Evolutionary conservation across 768 basidiomycete species (phyloP).

Genomic region (Pulveroboletus sp.): DNA sequence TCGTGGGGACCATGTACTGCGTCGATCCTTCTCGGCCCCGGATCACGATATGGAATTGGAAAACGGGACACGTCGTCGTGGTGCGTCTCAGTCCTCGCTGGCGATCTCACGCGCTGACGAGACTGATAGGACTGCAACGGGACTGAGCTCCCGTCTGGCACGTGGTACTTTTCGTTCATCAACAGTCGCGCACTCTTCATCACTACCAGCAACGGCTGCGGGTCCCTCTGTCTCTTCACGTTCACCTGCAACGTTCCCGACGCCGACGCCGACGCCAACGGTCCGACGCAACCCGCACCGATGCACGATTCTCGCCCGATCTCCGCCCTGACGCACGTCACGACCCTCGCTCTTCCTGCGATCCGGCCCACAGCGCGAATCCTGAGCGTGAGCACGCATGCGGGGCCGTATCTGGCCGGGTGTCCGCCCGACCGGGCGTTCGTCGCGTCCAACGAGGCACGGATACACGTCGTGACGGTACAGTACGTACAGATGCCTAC

Average conservation of each 20-base stretch:
- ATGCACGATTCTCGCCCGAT: too few relatives aligned
- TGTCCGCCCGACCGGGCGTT: slow-evolving; percentile 25
- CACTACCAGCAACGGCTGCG: slow-evolving; percentile 31
- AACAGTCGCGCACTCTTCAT: slow-evolving; percentile 41
- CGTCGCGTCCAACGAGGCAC: slow-evolving; percentile 22
- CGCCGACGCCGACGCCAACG: not conserved
- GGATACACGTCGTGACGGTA: slow-evolving; percentile 22
- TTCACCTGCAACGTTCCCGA: slow-evolving; percentile 26
- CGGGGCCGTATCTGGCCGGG: slow-evolving; percentile 31
- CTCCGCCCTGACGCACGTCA: slow-evolving; percentile 16
- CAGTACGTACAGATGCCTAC: slow-evolving; percentile 16
- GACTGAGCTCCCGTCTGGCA: slow-evolving; percentile 21
- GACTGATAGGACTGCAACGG: slow-evolving; percentile 31
- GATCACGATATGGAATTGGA: slow-evolving; percentile 50
- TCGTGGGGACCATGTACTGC: slow-evolving; percentile 47
- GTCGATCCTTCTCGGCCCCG: slow-evolving; percentile 22
- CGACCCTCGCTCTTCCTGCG: slow-evolving; percentile 14
- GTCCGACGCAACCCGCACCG: not conserved
- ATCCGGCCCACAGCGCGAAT: slow-evolving; percentile 9
- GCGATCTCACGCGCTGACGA: not conserved
- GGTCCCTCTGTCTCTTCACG: slow-evolving; percentile 42
- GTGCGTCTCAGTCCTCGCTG: slow-evolving; percentile 28
- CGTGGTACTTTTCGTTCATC: slow-evolving; percentile 48
- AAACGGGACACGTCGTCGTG: slow-evolving; percentile 37
- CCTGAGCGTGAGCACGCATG: slow-evolving; percentile 28